Base-by-base conservation (phyloP, 495 filamentous ascomycete species). In the Neurospora terricola region DNA sequence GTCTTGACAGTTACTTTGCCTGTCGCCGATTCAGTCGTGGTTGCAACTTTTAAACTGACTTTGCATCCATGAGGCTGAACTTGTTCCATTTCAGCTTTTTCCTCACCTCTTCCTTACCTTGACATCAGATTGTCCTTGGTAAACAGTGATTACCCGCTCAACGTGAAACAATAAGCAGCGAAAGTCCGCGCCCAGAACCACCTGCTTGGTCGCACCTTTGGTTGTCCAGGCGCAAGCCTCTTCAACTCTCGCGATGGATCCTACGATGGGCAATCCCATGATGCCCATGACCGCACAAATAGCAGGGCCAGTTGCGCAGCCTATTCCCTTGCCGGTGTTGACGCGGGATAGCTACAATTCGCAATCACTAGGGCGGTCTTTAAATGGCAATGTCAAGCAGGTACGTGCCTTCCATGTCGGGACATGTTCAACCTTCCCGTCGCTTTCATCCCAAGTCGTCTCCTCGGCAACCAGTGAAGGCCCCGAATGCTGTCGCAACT, bases 301-400 rank as follows among this genome's bases (percentile, higher is more conserved):
- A 66, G 6, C 54, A 66, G 54, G 7, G 6, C 54, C 54, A 10
- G 73, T 76, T 36, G 78, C 73, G 68, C 77, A 75, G 0, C 59
- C 72, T 2, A 59, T 40, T n/a, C 30, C 69, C 9, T 27, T 71
- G 38, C 74, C 77, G 4, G 48, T 70, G 11, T 34, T 62, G 10
- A 74, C 71, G n/a, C 81, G 84, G 70, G 82, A 84, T 73, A 75
- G 76, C 27, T 83, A 77, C 74, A 83, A 85, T 74, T 59, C 80
- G 72, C 82, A 81, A 72, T 83, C 84, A n/a, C 76, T 85, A 38
- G 84, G 84, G 43, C 80, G 80, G 23, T 75, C 79, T 38, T 72
- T 86, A 38, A 83, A 86, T 73, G 76, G 79, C 70, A 80, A 76
- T 70, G 79, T 86, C 37, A 86, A 86, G 74, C 79, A 85, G 81